phyloP scores from a whole-genome alignment of 805 yeast genomes.

The Candida multigemmis region DNA sequence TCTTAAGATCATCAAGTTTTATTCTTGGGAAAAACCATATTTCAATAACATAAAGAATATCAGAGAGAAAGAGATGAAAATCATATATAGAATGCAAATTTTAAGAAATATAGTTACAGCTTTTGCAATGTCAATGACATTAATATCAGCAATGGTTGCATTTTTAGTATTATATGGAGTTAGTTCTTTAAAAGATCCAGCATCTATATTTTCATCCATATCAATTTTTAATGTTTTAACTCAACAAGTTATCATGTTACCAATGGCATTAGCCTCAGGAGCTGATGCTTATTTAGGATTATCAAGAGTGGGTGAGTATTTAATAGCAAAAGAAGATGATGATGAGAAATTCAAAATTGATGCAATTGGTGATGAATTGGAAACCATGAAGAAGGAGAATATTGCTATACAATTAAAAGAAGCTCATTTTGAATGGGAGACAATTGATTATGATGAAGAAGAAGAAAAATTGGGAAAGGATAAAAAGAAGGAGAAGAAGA shows the following conservation, averaged over 20 bases:
- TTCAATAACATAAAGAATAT: conserved; percentile 42
- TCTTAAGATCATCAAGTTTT: conserved; percentile 76
- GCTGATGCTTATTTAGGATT: conserved; percentile 61
- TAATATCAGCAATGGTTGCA: conserved; percentile 58
- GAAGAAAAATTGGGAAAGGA: conserved; percentile 3
- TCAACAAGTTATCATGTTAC: conserved; percentile 57
- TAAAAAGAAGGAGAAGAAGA: conserved; percentile 2
- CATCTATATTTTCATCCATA: conserved; percentile 60
- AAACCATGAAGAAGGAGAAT: conserved; percentile 14
- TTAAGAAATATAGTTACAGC: conserved; percentile 56
- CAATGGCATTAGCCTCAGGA: conserved; percentile 59
- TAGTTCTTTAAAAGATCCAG: conserved; percentile 36
- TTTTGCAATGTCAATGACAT: conserved; percentile 57
- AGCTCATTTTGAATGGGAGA: conserved; percentile 23
- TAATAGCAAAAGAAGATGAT: conserved; percentile 37
- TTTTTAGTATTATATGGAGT: conserved; percentile 29
- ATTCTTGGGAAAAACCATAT: conserved; percentile 89
- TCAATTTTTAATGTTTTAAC: conserved; percentile 58
- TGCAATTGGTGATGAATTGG: conserved; percentile 12
- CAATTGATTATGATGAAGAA: conserved; percentile 11
- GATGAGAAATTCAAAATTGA: conserved; percentile 18
- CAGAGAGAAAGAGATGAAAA: conserved; percentile 53
- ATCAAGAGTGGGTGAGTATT: conserved; percentile 44
- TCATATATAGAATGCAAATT: conserved; percentile 55
- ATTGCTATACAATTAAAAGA: conserved; percentile 12